Evolutionary conservation across 805 yeast genomes (phyloP).

Genomic region (Wickerhamiella dianesei): DNA sequence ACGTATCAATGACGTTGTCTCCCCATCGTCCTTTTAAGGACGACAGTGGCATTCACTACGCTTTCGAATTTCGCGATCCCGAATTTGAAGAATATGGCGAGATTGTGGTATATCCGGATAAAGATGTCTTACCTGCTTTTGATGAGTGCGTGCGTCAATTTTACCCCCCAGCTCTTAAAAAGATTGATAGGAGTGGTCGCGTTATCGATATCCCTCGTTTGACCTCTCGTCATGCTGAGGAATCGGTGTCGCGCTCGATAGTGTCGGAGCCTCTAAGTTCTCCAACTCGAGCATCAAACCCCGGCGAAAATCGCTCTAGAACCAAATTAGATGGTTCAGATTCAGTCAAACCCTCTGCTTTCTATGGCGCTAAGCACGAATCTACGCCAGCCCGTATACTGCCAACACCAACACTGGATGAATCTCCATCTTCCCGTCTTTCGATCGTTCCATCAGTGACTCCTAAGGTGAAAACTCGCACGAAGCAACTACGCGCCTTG

Average conservation of each 20-base stretch:
- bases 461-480: no score
- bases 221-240: neutral
- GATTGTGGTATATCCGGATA: neutral
- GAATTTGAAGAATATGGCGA: neutral
- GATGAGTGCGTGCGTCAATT: neutral
- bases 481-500: no score
- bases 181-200: neutral
- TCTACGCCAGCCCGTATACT: neutral
- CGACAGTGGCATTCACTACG: neutral
- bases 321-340: no score
- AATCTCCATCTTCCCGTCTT: no score
- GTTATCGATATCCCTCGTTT: neutral
- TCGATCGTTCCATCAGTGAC: no score
- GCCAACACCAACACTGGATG: no score
- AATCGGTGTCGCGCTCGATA: no score
- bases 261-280: no score
- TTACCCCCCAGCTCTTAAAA: neutral
- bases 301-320: no score
- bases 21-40: neutral
- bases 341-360: neutral
- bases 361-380: neutral
- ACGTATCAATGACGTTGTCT: neutral
- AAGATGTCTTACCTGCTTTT: neutral
- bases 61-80: neutral
- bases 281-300: no score